These are phyloP conservation scores for Periconia sp. DNA, from an alignment of 2,329 filamentous ascomycete species.

Conservation along the genomic window DNA sequence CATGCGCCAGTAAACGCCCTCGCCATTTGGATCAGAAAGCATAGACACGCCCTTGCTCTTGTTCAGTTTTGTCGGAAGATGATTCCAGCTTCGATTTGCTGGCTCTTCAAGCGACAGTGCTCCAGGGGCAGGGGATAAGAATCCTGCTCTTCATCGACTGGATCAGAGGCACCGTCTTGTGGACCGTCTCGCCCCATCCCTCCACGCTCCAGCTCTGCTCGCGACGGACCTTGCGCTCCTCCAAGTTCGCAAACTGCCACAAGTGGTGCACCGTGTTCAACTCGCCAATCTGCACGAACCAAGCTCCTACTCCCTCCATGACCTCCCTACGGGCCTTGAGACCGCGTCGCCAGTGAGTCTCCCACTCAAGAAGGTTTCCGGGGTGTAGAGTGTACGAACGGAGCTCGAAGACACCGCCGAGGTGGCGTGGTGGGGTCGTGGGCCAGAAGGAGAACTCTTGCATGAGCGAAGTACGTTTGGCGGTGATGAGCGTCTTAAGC, in stretches of 20 bases:
- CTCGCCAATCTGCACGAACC: conserved; percentile 98
- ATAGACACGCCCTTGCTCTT: not conserved
- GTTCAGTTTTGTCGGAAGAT: not conserved
- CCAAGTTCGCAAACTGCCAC: conserved; percentile 97
- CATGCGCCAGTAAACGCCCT: not conserved
- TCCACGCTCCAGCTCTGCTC: conserved; percentile 96
- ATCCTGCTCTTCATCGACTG: conserved; percentile 95
- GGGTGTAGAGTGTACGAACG: conserved; percentile 96
- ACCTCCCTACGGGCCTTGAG: conserved; percentile 89
- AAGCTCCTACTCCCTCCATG: conserved; percentile 97
- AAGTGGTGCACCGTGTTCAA: conserved; percentile 97
- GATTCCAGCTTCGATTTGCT: too few relatives aligned
- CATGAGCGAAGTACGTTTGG: conserved; percentile 90
- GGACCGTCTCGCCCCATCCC: conserved; percentile 95
- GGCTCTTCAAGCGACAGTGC: conserved; percentile 71
- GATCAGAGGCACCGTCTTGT: conserved; percentile 97
- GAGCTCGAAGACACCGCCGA: conserved; percentile 93
- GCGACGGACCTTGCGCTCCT: conserved; percentile 85
- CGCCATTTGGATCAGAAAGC: too few relatives aligned
- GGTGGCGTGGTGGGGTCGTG: conserved; percentile 82
- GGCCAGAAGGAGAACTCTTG: conserved; percentile 99
- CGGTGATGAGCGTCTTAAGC: conserved; percentile 80
- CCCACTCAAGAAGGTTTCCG: conserved; percentile 95
- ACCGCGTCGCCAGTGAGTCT: conserved; percentile 94
- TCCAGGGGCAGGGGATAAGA: conserved; percentile 94